Conservation (phyloP, 345 rosid species). For the Cardiospermum halicacabum region DNA sequence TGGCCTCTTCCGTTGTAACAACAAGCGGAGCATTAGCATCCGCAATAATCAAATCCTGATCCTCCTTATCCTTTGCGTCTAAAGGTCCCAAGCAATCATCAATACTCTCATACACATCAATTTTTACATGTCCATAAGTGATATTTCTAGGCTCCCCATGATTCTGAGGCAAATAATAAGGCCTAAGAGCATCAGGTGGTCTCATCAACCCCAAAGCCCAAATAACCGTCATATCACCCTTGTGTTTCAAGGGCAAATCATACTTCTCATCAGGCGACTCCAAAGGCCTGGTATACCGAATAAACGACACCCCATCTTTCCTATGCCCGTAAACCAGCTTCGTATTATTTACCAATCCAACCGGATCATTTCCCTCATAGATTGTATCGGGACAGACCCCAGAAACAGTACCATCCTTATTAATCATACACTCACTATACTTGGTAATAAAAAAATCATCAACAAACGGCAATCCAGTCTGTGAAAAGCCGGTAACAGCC, state of each 20-base stretch:
- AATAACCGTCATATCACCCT: constrained; percentile 49
- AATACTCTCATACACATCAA: constrained; percentile 41
- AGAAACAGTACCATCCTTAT: constrained; percentile 49
- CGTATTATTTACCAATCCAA: constrained; percentile 66
- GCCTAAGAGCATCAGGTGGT: constrained; percentile 71
- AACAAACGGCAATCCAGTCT: constrained; percentile 68
- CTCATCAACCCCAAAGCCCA: constrained; percentile 94
- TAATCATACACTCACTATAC: constrained; percentile 60
- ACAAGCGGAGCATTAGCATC: constrained; percentile 50
- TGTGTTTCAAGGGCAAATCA: constrained; percentile 67
- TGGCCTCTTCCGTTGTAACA: constrained; percentile 37
- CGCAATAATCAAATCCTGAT: constrained; percentile 59
- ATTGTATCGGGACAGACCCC: constrained; percentile 92
- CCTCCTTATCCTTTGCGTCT: constrained; percentile 67
- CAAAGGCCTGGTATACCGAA: constrained; percentile 69
- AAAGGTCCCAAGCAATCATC: constrained; percentile 63
- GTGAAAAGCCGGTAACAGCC: constrained; percentile 65
- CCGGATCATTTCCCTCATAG: constrained; percentile 40
- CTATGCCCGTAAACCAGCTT: constrained; percentile 79
- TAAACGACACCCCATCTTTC: constrained; percentile 87
- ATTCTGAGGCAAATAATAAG: constrained; percentile 80
- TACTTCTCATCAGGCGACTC: constrained; percentile 54
- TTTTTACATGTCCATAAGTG: constrained; percentile 40
- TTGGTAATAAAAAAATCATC: constrained; percentile 79
- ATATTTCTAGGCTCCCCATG: constrained; percentile 59